Evolutionary conservation across 257 asterid genomes (phyloP).

Genomic region (Mitragyna speciosa): DNA sequence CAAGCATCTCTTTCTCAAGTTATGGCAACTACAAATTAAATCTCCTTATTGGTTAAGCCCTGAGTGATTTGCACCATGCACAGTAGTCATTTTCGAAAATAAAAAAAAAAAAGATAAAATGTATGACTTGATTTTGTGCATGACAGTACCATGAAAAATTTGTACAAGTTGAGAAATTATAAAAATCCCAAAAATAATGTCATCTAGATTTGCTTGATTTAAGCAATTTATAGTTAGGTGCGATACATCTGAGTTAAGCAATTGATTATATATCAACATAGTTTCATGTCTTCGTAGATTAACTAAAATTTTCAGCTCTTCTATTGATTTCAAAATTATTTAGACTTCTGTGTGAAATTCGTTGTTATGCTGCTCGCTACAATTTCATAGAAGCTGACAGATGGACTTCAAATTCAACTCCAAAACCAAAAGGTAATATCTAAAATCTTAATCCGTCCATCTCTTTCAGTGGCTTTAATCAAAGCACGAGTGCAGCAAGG

Average conservation of each 20-base stretch:
- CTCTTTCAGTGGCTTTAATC: too few relatives aligned
- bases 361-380: too few relatives aligned
- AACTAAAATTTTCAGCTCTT: too few relatives aligned
- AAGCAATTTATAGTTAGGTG: neutral
- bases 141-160: neutral
- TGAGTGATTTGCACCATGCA: neutral
- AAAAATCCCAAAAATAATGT: neutral
- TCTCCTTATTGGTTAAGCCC: neutral
- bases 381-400: too few relatives aligned
- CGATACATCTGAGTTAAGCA: neutral
- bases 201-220: neutral
- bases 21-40: neutral
- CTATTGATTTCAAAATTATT: too few relatives aligned
- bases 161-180: neutral
- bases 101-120: neutral
- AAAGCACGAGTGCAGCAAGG: too few relatives aligned
- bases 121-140: neutral
- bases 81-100: neutral
- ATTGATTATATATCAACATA: neutral
- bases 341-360: too few relatives aligned
- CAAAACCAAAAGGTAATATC: too few relatives aligned
- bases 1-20: neutral
- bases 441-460: too few relatives aligned
- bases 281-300: too few relatives aligned
- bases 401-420: too few relatives aligned